phyloP scores from a whole-genome alignment of 805 yeast genomes.

The Candida vaughaniae region DNA sequence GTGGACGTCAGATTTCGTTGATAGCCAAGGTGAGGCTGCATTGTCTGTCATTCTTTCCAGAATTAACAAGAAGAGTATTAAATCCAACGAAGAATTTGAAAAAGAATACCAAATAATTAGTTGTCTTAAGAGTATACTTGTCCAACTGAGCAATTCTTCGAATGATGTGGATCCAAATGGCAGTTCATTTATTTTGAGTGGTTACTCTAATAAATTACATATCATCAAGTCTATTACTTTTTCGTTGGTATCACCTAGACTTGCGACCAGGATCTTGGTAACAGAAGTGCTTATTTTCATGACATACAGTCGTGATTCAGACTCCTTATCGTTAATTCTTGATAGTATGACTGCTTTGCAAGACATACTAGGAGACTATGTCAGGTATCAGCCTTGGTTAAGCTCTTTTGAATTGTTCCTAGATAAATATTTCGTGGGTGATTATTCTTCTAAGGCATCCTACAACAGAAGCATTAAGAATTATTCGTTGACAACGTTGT shows the following conservation, averaged over 20 bases:
- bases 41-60: conserved; percentile 37
- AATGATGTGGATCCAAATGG: conserved; percentile 12
- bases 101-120: conserved; percentile 37
- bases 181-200: conserved; percentile 10
- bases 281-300: conserved; percentile 43
- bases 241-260: conserved; percentile 40
- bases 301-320: conserved; percentile 23
- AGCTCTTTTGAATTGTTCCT: conserved; percentile 34
- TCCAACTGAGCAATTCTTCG: conserved; percentile 13
- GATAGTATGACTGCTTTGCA: conserved; percentile 34
- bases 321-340: conserved; percentile 20
- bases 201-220: conserved; percentile 24
- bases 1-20: conserved; percentile 35
- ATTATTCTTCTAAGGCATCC: conserved; percentile 13
- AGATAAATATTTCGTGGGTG: conserved; percentile 24
- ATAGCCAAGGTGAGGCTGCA: conserved; percentile 45
- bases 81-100: conserved; percentile 45
- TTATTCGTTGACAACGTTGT: conserved; percentile 35
- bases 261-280: conserved; percentile 39
- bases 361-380: conserved; percentile 34
- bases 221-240: conserved; percentile 36
- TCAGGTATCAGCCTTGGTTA: conserved; percentile 43
- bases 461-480: conserved; percentile 21
- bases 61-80: conserved; percentile 41
- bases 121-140: conserved; percentile 36